These are phyloP conservation scores for Excoecaria agallocha DNA, from an alignment of 345 rosid genomes.

Conservation along the genomic window DNA sequence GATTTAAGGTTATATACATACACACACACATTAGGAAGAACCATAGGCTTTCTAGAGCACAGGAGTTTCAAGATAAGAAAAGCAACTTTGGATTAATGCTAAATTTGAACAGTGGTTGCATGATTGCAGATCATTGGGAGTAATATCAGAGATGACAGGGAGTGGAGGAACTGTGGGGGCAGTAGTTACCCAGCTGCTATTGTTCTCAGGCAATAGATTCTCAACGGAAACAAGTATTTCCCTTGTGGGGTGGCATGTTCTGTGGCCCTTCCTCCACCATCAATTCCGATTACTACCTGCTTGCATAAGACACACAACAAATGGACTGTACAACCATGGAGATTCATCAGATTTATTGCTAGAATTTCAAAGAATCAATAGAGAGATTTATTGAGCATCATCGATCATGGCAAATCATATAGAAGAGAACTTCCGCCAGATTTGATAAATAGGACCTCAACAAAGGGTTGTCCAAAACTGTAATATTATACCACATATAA, in stretches of 20 bases:
- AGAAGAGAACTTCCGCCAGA: too few relatives aligned
- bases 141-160: constrained; percentile 80
- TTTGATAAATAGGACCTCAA: background rate
- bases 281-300: constrained; percentile 31
- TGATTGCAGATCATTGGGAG: constrained; percentile 68
- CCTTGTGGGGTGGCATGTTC: constrained; percentile 75
- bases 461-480: background rate
- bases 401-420: too few relatives aligned
- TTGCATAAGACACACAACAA: constrained; percentile 15
- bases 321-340: background rate
- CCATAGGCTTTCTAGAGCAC: too few relatives aligned
- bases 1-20: too few relatives aligned
- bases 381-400: background rate
- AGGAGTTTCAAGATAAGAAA: too few relatives aligned
- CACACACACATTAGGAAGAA: too few relatives aligned
- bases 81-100: too few relatives aligned
- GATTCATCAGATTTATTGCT: background rate
- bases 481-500: background rate
- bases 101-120: background rate
- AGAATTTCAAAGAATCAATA: background rate
- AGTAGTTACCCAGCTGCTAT: constrained; percentile 56
- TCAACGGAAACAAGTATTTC: constrained; percentile 67
- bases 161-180: constrained; percentile 83
- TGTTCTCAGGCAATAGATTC: constrained; percentile 59
- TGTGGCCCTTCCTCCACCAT: constrained; percentile 33